Percentiles rank a stretch among this genome's conserved stretches.
These are phyloP conservation scores for Ampelocalamus luodianensis DNA, from an alignment of 176 grass and related monocot genomes.

Conservation along the genomic window DNA sequence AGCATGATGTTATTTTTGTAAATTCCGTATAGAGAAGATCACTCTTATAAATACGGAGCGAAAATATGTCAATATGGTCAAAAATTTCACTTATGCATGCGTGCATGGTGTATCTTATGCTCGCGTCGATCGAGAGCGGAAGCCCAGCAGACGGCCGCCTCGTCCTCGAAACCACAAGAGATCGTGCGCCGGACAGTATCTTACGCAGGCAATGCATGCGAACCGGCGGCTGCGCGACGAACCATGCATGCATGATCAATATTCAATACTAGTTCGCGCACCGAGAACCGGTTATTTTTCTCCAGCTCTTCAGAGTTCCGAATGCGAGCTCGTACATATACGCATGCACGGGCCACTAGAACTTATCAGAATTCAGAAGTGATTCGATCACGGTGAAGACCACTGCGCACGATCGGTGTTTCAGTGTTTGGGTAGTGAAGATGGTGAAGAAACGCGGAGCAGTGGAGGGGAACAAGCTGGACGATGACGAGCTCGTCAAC, in stretches of 20 bases:
- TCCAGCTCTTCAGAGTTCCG: background rate
- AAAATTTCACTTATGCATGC: too few species aligned
- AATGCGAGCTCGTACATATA: background rate
- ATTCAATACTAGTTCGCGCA: background rate
- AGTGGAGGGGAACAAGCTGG: constrained; percentile 29
- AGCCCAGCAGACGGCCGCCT: background rate
- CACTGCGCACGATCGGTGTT: background rate
- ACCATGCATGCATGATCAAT: background rate
- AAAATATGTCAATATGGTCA: too few species aligned
- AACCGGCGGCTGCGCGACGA: background rate
- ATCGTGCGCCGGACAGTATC: background rate
- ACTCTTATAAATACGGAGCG: too few species aligned
- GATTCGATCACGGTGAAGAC: constrained; percentile 30
- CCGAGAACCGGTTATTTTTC: background rate
- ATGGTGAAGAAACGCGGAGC: constrained; percentile 39
- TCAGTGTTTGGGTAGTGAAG: background rate
- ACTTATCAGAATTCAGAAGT: too few species aligned
- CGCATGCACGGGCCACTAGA: too few species aligned
- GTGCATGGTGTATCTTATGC: too few species aligned
- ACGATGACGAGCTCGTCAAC: constrained; percentile 53
- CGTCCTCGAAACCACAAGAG: background rate
- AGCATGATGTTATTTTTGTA: too few species aligned
- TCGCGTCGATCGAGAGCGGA: background rate
- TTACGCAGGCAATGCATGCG: background rate
- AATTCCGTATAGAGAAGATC: too few species aligned